Base-by-base conservation (phyloP, 2,329 filamentous ascomycete species). In the Aspergillus flavus region DNA sequence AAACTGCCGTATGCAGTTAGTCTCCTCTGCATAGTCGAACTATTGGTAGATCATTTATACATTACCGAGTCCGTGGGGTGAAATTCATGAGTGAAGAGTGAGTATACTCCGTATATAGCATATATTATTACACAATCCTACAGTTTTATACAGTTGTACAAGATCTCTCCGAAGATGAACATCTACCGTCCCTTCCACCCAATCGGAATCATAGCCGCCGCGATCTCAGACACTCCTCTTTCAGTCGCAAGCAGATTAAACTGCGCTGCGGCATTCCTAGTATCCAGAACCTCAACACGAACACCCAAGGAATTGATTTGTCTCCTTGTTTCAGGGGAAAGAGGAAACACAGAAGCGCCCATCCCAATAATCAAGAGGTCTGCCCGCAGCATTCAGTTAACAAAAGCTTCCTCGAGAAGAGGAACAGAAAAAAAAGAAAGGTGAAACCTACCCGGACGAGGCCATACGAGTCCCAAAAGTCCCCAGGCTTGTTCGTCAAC, bases 221-320 rank as follows among this genome's bases (percentile, higher is more conserved):
- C 94, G 65, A 98, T 89, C 72, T 94, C 90, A 23, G 88, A 85
- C 6, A 95, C 88, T 1, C 95, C 94, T 58, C 95, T 84, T 81
- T 99, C 95, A 21, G 93, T 98, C n/a, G 93, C 94, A 60, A 99
- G 81, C 72, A 99, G 76, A 75, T 99, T 99, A 78, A 95, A 99
- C 76, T 97, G 93, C 39, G 94, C 91, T 1, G 94, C 92, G 10
- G 95, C 95, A 79, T 98, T 98, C 66, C 93, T 85, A 36, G 95
- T 98, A 79, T 98, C 95, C 73, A 94, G 86, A 4, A 97, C 85
- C 73, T 99, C 95, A 6, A 98, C 84, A 62, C 92, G 85, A 69
- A 98, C 91, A 0, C 95, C 95, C 48, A 98, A 78, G 34, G 86
- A 85, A 65, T 89, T 90, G 61, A 99, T 87, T 69, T 88, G 84